Evolutionary conservation across 305 asterid species (phyloP).

Genomic region (Solanum hybrid): DNA sequence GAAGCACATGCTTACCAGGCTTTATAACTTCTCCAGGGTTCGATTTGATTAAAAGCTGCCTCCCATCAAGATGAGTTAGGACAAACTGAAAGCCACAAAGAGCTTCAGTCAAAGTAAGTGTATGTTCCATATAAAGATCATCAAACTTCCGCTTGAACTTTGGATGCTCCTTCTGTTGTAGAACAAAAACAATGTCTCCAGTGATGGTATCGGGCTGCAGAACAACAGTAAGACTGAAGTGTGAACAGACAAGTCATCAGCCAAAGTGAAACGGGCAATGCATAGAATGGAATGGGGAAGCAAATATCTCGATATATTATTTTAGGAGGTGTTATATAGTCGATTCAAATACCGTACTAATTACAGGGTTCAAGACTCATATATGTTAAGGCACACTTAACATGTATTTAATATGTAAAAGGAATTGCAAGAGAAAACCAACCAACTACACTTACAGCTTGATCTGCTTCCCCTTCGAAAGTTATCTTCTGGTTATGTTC

Average conservation of each 20-base stretch:
- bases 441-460: slow-evolving; percentile 34
- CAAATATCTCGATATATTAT: background rate
- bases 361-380: background rate
- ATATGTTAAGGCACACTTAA: background rate
- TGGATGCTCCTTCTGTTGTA: slow-evolving; percentile 53
- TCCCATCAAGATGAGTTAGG: slow-evolving; percentile 56
- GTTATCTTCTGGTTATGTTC: slow-evolving; percentile 38
- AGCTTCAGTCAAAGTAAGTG: slow-evolving; percentile 44
- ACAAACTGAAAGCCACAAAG: slow-evolving; percentile 57
- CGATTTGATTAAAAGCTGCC: slow-evolving; percentile 51
- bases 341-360: background rate
- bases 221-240: background rate
- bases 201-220: slow-evolving; percentile 56
- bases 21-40: slow-evolving; percentile 51
- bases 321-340: background rate
- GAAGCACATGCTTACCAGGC: slow-evolving; percentile 35
- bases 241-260: background rate
- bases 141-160: slow-evolving; percentile 44
- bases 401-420: background rate
- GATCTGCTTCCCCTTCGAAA: slow-evolving; percentile 57
- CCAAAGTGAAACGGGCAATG: background rate
- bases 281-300: background rate
- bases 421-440: background rate
- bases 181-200: slow-evolving; percentile 41
- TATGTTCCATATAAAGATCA: slow-evolving; percentile 48